Evolutionary conservation across 2,329 filamentous ascomycete genomes (phyloP).

Genomic region (Fusarium hainanense): DNA sequence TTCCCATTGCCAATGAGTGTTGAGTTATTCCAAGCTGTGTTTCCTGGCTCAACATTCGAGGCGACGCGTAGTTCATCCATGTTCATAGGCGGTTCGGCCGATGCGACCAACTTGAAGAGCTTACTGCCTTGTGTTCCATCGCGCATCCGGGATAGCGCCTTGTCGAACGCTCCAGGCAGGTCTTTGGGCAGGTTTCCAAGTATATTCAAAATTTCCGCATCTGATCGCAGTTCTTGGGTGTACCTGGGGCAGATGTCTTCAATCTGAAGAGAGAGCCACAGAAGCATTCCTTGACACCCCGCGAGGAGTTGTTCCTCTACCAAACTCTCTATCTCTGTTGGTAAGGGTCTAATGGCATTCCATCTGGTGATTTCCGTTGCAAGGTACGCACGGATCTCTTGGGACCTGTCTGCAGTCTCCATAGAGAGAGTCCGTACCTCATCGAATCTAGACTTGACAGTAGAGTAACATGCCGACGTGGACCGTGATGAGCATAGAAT

Average conservation of each 20-base stretch:
- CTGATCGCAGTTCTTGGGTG: neutral
- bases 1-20: rapidly evolving
- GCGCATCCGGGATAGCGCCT: rapidly evolving
- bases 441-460: neutral
- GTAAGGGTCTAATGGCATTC: neutral
- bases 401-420: neutral
- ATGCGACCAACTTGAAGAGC: neutral
- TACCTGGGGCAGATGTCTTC: neutral
- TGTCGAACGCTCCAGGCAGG: rapidly evolving
- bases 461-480: rapidly evolving
- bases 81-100: neutral
- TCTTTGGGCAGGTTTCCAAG: rapidly evolving
- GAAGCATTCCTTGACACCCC: rapidly evolving
- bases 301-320: neutral
- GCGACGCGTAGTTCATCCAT: neutral
- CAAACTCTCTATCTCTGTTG: rapidly evolving
- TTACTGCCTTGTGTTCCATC: neutral
- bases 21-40: rapidly evolving
- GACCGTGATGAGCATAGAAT: neutral
- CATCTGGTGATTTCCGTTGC: rapidly evolving
- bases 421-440: neutral
- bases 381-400: neutral
- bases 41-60: rapidly evolving
- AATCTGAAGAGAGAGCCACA: neutral
- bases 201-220: neutral